These are phyloP conservation scores for Iodosphaeria phyllophila DNA, from an alignment of 2,329 filamentous ascomycete genomes.

Conservation along the genomic window DNA sequence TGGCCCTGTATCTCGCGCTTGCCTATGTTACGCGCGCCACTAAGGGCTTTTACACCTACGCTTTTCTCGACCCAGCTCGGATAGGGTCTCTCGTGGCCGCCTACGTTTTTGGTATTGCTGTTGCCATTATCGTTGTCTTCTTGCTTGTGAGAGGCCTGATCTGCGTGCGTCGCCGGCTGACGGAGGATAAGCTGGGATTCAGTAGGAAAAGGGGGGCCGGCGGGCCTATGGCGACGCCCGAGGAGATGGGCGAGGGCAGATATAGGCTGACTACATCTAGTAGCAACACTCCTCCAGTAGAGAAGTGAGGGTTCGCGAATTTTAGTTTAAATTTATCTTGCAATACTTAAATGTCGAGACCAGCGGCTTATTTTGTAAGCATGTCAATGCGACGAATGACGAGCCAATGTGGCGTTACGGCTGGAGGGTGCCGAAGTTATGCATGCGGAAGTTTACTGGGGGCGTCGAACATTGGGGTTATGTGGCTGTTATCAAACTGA, in stretches of 20 bases:
- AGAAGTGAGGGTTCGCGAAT: no score
- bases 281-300: no score
- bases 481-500: no score
- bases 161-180: conserved; percentile 20
- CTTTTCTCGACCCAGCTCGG: conserved; percentile 47
- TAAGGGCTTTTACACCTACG: conserved; percentile 59
- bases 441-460: no score
- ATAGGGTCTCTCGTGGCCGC: conserved; percentile 38
- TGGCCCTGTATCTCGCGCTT: conserved; percentile 53
- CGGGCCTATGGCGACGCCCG: not conserved
- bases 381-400: no score
- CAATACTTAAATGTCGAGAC: no score
- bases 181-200: conserved; percentile 13
- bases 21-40: conserved; percentile 56
- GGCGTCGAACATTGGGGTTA: no score
- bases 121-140: conserved; percentile 24
- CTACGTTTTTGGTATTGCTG: conserved; percentile 34
- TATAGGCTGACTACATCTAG: conserved; percentile 1
- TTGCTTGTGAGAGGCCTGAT: conserved; percentile 19
- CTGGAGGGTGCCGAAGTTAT: no score
- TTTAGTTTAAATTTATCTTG: no score
- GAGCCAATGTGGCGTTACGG: no score
- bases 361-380: no score
- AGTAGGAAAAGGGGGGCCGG: conserved; percentile 9
- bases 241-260: conserved; percentile 2